Percentiles rank a stretch among this genome's conserved stretches.
These are phyloP conservation scores for Claviceps purpurea DNA, from an alignment of 2,329 filamentous ascomycete genomes.

Conservation along the genomic window DNA sequence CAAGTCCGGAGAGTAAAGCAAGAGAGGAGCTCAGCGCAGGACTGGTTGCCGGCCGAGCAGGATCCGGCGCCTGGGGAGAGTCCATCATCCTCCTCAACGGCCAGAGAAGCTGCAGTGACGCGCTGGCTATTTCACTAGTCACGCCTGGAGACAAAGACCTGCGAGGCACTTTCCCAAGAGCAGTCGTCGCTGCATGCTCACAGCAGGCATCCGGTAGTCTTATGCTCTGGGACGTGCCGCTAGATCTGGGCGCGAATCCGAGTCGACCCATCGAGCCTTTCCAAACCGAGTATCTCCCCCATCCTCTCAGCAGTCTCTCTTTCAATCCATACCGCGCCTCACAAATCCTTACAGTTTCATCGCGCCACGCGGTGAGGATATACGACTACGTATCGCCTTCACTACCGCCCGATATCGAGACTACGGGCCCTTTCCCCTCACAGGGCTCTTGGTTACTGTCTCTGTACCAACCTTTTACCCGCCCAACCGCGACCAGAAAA, in stretches of 20 bases:
- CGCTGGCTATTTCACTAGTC: constrained; percentile 40
- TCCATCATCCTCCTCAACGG: constrained; percentile 39
- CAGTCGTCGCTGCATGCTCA: constrained; percentile 48
- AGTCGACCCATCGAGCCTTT: constrained; percentile 32
- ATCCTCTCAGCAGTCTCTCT: constrained; percentile 39
- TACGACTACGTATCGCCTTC: constrained; percentile 47
- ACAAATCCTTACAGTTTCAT: constrained; percentile 43
- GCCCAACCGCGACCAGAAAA: constrained; percentile 38
- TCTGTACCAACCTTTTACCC: constrained; percentile 43
- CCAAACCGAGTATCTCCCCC: constrained; percentile 45
- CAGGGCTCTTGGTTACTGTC: constrained; percentile 54
- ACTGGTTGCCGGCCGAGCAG: constrained; percentile 39
- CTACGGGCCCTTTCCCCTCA: constrained; percentile 35
- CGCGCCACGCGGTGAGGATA: constrained; percentile 42
- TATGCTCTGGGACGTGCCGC: constrained; percentile 42
- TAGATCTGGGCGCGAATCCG: constrained; percentile 26
- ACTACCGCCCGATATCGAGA: constrained; percentile 36
- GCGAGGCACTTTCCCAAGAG: constrained; percentile 22
- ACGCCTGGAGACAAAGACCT: constrained; percentile 28
- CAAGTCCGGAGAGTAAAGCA: constrained; percentile 45
- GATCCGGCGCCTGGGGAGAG: constrained; percentile 52
- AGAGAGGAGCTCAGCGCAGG: constrained; percentile 37
- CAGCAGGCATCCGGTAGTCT: constrained; percentile 45
- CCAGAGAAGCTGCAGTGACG: constrained; percentile 38
- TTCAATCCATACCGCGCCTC: constrained; percentile 48